Base-by-base conservation (phyloP, 495 filamentous ascomycete species). In the Rusavskia elegans region DNA sequence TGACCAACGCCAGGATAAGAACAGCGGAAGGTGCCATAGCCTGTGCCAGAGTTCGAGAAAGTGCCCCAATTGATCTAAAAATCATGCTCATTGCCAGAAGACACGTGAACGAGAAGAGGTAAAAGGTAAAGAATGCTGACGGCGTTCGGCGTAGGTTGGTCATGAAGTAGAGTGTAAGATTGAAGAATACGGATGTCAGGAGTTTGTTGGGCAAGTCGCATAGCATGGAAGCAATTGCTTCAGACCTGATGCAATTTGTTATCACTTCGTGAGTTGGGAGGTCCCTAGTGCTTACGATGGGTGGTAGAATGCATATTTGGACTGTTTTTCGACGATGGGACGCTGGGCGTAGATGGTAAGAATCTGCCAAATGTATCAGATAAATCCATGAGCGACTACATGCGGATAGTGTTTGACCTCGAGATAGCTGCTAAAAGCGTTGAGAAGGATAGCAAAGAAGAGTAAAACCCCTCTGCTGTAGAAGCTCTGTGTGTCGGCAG, bases 301-400 rank as follows among this genome's bases (percentile, higher is more conserved):
- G 61, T 94, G 89, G 59, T 95, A 95, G 20, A 95, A 71, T n/a
- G 89, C 89, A 62, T 94, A 96, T 54, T 82, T 80, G 50, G 71
- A 68, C 59, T 96, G 89, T 61, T 96, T 96, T 61, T 95, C 89
- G 51, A 96, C 87, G 59, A 96, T 94, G 1, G 84, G 79, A 14
- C 89, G 79, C 75, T 95, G 89, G 19, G 82, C 76, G 64, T 87
- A 94, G 5, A 94, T 74, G 6, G 84, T 89, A 29, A 94, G 67
- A 64, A 88, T 87, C 69, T 78, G 45, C 19, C 36, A 45, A 48
- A 53, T 10, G 23, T 19, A 29, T 2, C 13, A 30, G 14, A 11
- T 36, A 14, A n/a, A 9, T 32, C 20, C 13, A 5, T 35, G 3
- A 13, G 3, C 17, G n/a, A 30, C 5, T 19, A 19, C 19, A 45